phyloP scores from a whole-genome alignment of 2,329 filamentous ascomycete species.

The Didymella sp. region DNA sequence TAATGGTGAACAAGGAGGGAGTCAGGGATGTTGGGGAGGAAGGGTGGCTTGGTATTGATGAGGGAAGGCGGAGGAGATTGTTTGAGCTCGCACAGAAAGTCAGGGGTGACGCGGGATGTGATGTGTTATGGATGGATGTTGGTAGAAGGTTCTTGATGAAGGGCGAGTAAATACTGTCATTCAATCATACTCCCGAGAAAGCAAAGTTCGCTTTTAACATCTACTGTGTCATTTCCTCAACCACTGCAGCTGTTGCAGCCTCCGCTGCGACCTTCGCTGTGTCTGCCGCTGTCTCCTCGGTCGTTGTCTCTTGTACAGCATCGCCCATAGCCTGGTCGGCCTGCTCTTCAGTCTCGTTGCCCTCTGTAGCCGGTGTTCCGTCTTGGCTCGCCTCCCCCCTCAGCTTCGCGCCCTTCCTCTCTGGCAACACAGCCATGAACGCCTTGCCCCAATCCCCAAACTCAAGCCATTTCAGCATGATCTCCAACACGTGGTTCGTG shows the following conservation, averaged over 20 bases:
- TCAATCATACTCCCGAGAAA: background rate
- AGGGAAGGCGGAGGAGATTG: slow-evolving; percentile 15
- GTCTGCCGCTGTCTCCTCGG: slow-evolving; percentile 12
- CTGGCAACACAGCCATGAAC: slow-evolving; percentile 87
- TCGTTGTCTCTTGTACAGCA: slow-evolving; percentile 17
- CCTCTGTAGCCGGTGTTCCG: slow-evolving; percentile 21
- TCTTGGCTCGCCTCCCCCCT: slow-evolving; percentile 49
- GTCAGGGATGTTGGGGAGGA: slow-evolving; percentile 19
- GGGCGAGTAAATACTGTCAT: slow-evolving; percentile 19
- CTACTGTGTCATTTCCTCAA: slow-evolving; percentile 5
- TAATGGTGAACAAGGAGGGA: slow-evolving; percentile 19
- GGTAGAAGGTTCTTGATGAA: slow-evolving; percentile 28
- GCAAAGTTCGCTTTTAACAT: background rate
- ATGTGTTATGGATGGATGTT: slow-evolving; percentile 27
- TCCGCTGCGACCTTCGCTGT: slow-evolving; percentile 8
- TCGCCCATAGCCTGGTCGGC: slow-evolving; percentile 22
- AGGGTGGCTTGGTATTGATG: slow-evolving; percentile 18
- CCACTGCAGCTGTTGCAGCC: background rate
- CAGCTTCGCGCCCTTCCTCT: slow-evolving; percentile 81
- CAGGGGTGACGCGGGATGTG: slow-evolving; percentile 17
- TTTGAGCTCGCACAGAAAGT: slow-evolving; percentile 21
- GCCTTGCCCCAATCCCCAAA: slow-evolving; percentile 89
- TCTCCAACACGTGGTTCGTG: slow-evolving; percentile 96
- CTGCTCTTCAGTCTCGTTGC: slow-evolving; percentile 22
- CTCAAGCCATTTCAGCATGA: slow-evolving; percentile 94